These are phyloP conservation scores for Coemansia sp. DNA, from an alignment of 192 early-diverging fungal species.

Conservation along the genomic window DNA sequence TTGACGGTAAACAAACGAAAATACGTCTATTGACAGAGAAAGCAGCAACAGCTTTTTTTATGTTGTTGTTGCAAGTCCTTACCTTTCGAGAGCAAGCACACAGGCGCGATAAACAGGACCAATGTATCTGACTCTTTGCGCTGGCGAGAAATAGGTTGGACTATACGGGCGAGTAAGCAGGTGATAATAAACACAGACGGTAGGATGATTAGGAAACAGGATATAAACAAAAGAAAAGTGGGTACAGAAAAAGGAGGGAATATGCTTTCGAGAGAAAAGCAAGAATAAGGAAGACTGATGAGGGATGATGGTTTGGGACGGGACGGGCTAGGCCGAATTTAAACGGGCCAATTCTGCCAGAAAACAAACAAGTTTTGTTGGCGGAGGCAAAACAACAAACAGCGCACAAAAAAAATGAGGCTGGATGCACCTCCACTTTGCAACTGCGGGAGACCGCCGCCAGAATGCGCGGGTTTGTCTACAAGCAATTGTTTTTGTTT, in stretches of 20 bases:
- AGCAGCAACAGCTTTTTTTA: too few species aligned
- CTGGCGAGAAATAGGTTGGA: not conserved
- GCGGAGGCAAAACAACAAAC: not conserved
- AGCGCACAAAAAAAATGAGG: not conserved
- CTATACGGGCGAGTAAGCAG: not conserved
- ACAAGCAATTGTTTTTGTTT: not conserved
- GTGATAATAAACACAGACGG: not conserved
- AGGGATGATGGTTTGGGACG: not conserved
- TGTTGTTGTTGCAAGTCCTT: not conserved
- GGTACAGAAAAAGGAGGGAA: not conserved
- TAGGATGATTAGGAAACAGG: not conserved
- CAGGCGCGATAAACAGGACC: not conserved
- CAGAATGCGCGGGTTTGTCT: not conserved
- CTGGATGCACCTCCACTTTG: not conserved
- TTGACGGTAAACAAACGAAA: not conserved
- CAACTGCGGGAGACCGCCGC: too few species aligned
- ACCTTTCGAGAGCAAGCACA: not conserved
- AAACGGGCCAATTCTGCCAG: constrained; percentile 2
- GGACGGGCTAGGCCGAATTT: not conserved
- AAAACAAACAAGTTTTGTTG: not conserved
- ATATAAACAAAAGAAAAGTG: not conserved
- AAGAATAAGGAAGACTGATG: not conserved
- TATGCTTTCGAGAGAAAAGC: not conserved
- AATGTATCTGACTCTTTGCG: too few species aligned
- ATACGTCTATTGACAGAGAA: not conserved